Conservation (phyloP, 768 basidiomycete genomes). For the Auricularia sp. region DNA sequence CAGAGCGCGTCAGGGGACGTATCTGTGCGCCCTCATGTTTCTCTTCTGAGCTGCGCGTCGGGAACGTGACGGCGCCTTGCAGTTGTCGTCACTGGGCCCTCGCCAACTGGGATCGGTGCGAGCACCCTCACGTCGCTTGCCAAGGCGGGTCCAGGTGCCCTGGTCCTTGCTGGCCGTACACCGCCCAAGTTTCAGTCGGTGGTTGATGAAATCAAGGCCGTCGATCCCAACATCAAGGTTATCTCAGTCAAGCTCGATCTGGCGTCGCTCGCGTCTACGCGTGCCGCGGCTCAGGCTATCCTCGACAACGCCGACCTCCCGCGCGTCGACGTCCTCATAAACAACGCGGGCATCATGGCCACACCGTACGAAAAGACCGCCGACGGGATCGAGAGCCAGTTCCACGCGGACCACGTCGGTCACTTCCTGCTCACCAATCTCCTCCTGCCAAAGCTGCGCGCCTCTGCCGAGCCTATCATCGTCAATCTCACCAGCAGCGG, state of each 20-base stretch:
- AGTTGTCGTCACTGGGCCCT: slow-evolving; percentile 1
- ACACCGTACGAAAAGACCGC: not conserved
- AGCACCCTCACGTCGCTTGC: not conserved
- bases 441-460: slow-evolving; percentile 29
- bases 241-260: slow-evolving; percentile 1
- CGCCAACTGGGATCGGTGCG: not conserved
- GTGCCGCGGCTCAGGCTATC: slow-evolving; percentile 1
- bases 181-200: not conserved
- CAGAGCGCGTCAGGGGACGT: not conserved
- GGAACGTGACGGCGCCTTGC: not conserved
- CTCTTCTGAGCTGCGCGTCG: not conserved
- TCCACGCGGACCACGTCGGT: slow-evolving; percentile 27
- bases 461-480: slow-evolving; percentile 26
- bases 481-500: slow-evolving; percentile 30
- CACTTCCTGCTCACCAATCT: slow-evolving; percentile 35
- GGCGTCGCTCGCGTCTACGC: not conserved
- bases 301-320: slow-evolving; percentile 1
- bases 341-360: slow-evolving; percentile 4
- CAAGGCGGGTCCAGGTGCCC: not conserved
- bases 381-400: slow-evolving; percentile 10
- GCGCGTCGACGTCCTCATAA: slow-evolving; percentile 7
- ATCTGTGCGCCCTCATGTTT: not conserved
- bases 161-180: not conserved
- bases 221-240: not conserved
- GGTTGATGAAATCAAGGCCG: not conserved